Conservation (phyloP, 2,329 filamentous ascomycete genomes). For the Ceratocystis ficicola region DNA sequence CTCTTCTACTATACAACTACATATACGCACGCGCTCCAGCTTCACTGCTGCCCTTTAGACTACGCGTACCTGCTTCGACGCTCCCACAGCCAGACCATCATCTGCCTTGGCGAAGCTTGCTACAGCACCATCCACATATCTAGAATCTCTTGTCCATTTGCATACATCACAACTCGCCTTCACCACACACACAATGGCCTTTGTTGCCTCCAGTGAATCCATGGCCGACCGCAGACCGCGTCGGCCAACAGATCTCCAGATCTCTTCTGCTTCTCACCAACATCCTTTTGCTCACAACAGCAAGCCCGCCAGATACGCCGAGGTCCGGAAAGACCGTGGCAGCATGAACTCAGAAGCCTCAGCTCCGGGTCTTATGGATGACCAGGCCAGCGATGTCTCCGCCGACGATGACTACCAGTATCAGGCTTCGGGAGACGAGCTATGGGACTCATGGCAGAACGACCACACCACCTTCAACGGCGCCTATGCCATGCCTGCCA, state of each 20-base stretch:
- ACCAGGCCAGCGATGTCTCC: constrained; percentile 39
- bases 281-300: constrained; percentile 18
- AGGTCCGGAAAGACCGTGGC: constrained; percentile 29
- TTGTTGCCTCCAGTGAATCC: background rate
- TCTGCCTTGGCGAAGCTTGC: background rate
- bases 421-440: constrained; percentile 34
- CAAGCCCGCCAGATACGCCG: constrained; percentile 19
- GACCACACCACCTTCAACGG: constrained; percentile 8
- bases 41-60: constrained; percentile 1
- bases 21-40: background rate
- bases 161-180: background rate
- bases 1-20: background rate
- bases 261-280: constrained; percentile 20
- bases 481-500: constrained; percentile 21
- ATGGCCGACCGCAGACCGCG: constrained; percentile 11
- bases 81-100: background rate
- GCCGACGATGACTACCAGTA: constrained; percentile 41
- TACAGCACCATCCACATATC: background rate
- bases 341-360: constrained; percentile 38
- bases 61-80: background rate
- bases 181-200: constrained; percentile 3
- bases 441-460: constrained; percentile 43
- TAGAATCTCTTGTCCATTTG: background rate
- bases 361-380: constrained; percentile 39
- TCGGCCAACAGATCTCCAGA: constrained; percentile 18